Evolutionary conservation across 1,284 basidiomycete species (phyloP), one percentile per base, ranked within the genome.

Genomic region (Ceratobasidium sp.): DNA sequence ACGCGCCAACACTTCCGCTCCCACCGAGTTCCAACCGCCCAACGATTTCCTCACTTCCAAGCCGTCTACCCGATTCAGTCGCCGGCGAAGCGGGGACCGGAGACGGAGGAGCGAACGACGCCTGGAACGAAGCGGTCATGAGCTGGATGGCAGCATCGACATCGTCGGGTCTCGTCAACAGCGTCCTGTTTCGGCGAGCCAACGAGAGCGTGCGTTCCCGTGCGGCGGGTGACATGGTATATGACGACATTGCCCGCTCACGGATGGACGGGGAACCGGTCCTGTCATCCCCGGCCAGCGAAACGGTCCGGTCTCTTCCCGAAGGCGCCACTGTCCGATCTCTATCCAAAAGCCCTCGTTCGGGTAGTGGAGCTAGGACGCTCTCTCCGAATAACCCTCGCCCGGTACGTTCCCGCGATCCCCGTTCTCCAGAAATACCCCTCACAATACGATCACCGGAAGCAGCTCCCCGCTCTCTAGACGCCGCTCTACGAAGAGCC

Each of bases 21-120:
- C 59, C 71, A 54, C 57, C 51, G 11, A 73, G 57, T 48, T 73
- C 71, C 24, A 73, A n/a, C 57, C 71, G 27, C 1, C 71, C 71
- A 22, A 73, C 71, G 27, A 73, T 60, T 27, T 73, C 71, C 33
- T 73, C 57, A n/a, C 27, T 60, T 5, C 67, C 67, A 24, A 72
- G 41, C 17, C 66, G 29, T 29, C 50, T 48, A 8, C 48, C 48
- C 47, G 53, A 59, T 22, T 50, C 67, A 27, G 17, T 44, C 14
- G 56, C 19, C 7, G 56, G 67, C 7, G 56, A 27, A 53, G 31
- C 48, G n/a, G 71, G 31, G 3, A 22, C 22, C 24, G 56, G 47
- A 29, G 71, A 63, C 5, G 71, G 29, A 45, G 71, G 57, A 19
- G 71, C 71, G 29, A 62, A 73, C 17, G 57, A 63, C 0, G 71